Conservation (phyloP, 257 asterid species). For the Solanum piurae region DNA sequence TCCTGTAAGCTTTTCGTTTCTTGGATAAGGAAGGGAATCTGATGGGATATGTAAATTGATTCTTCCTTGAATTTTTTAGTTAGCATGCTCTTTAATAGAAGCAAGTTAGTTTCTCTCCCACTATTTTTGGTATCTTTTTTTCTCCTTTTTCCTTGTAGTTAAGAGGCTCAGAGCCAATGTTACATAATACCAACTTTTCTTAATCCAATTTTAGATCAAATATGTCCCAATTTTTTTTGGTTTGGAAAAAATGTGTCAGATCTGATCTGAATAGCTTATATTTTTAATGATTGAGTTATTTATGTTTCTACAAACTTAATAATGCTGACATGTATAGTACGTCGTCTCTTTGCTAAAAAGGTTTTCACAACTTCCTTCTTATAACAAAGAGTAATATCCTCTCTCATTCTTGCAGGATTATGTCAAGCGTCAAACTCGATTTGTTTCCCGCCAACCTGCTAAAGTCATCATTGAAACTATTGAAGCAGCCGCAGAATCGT, state of each 20-base stretch:
- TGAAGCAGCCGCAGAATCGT: constrained; percentile 68
- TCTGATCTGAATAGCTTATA: background rate
- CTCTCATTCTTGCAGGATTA: constrained; percentile 41
- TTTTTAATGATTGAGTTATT: background rate
- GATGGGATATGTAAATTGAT: background rate
- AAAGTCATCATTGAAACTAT: constrained; percentile 50
- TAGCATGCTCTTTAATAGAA: background rate
- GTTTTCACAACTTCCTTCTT: background rate
- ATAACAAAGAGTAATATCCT: background rate
- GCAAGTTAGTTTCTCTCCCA: background rate
- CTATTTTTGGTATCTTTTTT: background rate
- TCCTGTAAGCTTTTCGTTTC: background rate
- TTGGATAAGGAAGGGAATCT: background rate
- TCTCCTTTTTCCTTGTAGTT: background rate
- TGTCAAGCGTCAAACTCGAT: constrained; percentile 87
- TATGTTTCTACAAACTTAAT: background rate
- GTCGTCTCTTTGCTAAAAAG: background rate
- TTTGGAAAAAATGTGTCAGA: background rate
- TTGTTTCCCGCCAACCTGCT: constrained; percentile 87
- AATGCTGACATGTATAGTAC: background rate
- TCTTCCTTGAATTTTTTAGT: background rate
- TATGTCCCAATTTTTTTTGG: background rate
- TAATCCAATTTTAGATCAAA: background rate
- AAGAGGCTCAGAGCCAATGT: background rate
- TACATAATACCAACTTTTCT: background rate